Base-by-base conservation (phyloP, 106 monocot species). In the Phalaenopsis equestris region DNA sequence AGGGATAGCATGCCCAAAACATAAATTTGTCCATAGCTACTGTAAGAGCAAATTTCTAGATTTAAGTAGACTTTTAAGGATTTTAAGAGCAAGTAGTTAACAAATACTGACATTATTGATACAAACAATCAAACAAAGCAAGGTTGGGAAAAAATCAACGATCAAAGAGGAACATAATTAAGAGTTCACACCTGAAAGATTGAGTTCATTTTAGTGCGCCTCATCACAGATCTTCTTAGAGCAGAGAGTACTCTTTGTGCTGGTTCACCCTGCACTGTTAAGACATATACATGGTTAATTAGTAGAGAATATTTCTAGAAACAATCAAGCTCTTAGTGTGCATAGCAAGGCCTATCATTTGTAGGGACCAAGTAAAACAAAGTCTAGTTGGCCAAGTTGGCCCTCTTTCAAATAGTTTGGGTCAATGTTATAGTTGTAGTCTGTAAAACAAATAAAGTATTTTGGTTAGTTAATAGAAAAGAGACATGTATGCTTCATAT, bases 171-270 rank as follows among this genome's bases (percentile, higher is more conserved):
- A 55, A 72, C 78, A 78, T 41, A 19, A 37, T 56, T 56, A 45
- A 46, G 39, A 75, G 49, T n/a, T 84, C 55, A 23, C 57, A 92
- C 97, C 89, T 94, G 80, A 83, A 83, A 79, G 36, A 38, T 55
- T 56, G 75, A 76, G 42, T 77, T 83, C 23, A 88, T 68, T 77
- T 68, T 79, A 75, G 92, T 88, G 10, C 94, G 90, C 43, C 84
- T 80, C 89, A 83, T 86, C 67, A 97, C 97, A 88, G 94, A 92
- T 86, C 92, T 85, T 81, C 76, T 87, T 75, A 97, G 73, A 81
- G 87, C 84, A 78, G 36, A 70, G 38, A 97, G 87, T 49, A 97
- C 85, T 67, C 84, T 94, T 55, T 87, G 58, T 76, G 87, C 90
- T 76, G 68, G 49, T 17, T 49, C 82, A 74, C 38, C 42, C 73